Evolutionary conservation across 2,329 filamentous ascomycete genomes (phyloP).

Genomic region (Hypoxylon sp.): DNA sequence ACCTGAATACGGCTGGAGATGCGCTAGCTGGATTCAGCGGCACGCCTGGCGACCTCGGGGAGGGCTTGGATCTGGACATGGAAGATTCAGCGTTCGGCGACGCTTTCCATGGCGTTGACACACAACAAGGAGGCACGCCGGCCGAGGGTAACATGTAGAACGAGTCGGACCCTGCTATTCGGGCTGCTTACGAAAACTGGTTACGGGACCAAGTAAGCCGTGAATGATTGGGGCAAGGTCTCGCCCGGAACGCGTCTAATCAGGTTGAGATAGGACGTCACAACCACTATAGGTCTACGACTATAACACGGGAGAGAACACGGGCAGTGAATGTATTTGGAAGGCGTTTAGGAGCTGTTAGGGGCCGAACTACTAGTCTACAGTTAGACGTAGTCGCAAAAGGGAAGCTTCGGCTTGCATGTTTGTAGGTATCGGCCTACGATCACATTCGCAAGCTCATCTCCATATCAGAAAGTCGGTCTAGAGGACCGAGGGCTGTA

Average conservation of each 20-base stretch:
- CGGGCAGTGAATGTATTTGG: neutral
- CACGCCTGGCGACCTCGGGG: slow-evolving; percentile 66
- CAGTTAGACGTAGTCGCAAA: neutral
- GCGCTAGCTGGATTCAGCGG: slow-evolving; percentile 74
- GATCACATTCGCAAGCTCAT: neutral
- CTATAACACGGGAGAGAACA: neutral
- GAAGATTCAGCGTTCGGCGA: slow-evolving; percentile 87
- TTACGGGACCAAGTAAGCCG: neutral
- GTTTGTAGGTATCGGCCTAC: neutral
- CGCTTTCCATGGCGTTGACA: slow-evolving; percentile 76
- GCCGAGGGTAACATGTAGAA: slow-evolving; percentile 49
- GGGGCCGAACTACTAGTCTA: neutral
- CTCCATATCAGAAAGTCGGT: neutral
- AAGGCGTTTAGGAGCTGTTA: slow-evolving; percentile 11
- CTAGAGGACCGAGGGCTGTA: neutral
- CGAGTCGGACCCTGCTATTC: neutral
- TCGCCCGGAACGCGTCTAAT: neutral
- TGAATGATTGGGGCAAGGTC: neutral
- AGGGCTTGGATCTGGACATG: slow-evolving; percentile 71
- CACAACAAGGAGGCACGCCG: slow-evolving; percentile 48
- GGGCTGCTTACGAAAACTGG: neutral
- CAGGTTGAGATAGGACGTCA: neutral
- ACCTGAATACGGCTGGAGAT: slow-evolving; percentile 78
- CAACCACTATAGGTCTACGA: neutral
- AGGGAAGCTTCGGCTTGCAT: neutral